Evolutionary conservation across 352 stramenopile species (phyloP).

Genomic region (Globisporangium middletonii): DNA sequence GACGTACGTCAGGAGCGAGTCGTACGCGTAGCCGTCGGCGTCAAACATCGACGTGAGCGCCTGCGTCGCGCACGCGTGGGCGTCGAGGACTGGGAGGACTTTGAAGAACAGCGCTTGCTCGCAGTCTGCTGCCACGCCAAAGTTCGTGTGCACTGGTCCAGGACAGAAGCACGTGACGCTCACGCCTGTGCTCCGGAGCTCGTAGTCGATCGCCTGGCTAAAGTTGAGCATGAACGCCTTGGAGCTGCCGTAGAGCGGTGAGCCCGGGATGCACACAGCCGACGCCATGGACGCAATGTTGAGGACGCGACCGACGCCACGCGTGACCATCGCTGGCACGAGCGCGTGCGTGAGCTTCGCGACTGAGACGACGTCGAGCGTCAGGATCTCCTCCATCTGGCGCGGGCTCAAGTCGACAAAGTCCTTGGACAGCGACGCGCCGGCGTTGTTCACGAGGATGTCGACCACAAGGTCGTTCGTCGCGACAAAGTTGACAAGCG

Average conservation of each 20-base stretch:
- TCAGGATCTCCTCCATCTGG: constrained; percentile 55
- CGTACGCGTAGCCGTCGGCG: constrained; percentile 36
- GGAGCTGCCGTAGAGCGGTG: constrained; percentile 60
- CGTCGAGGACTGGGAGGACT: constrained; percentile 31
- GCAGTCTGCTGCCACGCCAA: constrained; percentile 31
- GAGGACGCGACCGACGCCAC: constrained; percentile 64
- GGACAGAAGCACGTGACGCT: constrained; percentile 59
- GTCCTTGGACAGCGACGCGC: constrained; percentile 27
- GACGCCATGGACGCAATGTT: constrained; percentile 71
- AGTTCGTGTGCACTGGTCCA: constrained; percentile 64
- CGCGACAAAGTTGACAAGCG: constrained; percentile 43
- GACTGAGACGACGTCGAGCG: constrained; percentile 58
- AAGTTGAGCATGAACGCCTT: constrained; percentile 77
- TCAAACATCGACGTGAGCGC: constrained; percentile 48
- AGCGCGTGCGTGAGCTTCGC: constrained; percentile 59
- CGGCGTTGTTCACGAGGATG: constrained; percentile 84
- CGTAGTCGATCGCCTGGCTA: constrained; percentile 75
- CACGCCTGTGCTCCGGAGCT: constrained; percentile 63
- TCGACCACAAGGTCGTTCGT: constrained; percentile 65
- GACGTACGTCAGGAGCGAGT: constrained; percentile 38
- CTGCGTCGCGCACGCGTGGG: background rate
- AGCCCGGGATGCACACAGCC: constrained; percentile 39
- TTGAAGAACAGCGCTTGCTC: constrained; percentile 50
- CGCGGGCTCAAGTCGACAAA: constrained; percentile 33
- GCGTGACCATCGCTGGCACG: constrained; percentile 64